These are phyloP conservation scores for Neoscytalidium dimidiatum DNA, from an alignment of 2,329 filamentous ascomycete genomes.

Conservation along the genomic window DNA sequence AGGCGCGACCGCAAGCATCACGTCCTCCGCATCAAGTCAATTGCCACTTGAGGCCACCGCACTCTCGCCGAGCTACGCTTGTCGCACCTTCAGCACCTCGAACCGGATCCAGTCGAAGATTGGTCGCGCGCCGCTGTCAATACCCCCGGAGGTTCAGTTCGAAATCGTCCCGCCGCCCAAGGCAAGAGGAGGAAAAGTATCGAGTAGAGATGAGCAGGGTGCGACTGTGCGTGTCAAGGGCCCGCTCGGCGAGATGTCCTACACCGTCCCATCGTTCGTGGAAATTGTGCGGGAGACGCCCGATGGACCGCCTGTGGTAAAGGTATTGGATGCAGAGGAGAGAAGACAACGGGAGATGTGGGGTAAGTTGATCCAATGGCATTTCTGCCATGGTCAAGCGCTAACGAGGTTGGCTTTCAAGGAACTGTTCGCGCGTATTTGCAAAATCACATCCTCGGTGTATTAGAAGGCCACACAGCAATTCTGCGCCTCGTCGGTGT, in stretches of 20 bases:
- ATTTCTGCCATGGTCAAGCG: not conserved
- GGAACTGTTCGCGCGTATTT: constrained; percentile 89
- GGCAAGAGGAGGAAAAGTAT: constrained; percentile 56
- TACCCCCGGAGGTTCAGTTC: constrained; percentile 65
- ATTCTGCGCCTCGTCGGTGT: constrained; percentile 93
- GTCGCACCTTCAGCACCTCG: constrained; percentile 71
- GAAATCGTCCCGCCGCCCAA: constrained; percentile 64
- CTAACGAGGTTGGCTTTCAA: constrained; percentile 38
- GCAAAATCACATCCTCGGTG: constrained; percentile 86
- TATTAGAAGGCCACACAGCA: constrained; percentile 93
- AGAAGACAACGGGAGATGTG: constrained; percentile 92
- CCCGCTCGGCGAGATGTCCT: constrained; percentile 74
- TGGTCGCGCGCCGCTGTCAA: constrained; percentile 63
- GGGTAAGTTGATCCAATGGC: constrained; percentile 61
- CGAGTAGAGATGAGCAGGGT: constrained; percentile 63
- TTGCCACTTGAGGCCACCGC: constrained; percentile 67
- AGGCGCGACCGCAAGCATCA: constrained; percentile 51
- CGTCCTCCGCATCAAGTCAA: constrained; percentile 36
- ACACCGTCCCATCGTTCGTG: constrained; percentile 79
- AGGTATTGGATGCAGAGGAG: constrained; percentile 66
- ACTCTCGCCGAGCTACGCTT: constrained; percentile 58
- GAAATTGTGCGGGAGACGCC: constrained; percentile 67
- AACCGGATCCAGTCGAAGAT: constrained; percentile 74
- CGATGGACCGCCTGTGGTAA: constrained; percentile 65
- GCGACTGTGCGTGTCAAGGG: constrained; percentile 76